Percentiles rank a stretch among this genome's conserved stretches.
Conservation (phyloP, 2,329 filamentous ascomycete genomes). For the Ceratocystis variospora region DNA sequence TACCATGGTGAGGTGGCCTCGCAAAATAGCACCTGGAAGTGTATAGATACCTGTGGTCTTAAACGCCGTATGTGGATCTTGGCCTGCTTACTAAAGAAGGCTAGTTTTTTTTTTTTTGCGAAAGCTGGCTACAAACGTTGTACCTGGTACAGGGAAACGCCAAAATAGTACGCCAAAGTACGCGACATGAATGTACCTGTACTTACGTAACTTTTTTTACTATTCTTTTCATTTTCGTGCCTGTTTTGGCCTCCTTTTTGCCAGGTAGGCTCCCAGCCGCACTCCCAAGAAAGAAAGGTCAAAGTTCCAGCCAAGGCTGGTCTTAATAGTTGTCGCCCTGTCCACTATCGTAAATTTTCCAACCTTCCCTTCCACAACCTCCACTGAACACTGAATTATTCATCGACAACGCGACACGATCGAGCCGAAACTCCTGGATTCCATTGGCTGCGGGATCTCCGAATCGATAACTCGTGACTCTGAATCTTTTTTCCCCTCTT, state of each 20-base stretch:
- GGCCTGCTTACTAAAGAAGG: background rate
- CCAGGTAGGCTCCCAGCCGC: constrained; percentile 18
- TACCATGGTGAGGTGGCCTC: background rate
- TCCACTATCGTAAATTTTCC: constrained; percentile 20
- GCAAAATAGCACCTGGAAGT: background rate
- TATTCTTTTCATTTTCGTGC: background rate
- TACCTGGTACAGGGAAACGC: constrained; percentile 13
- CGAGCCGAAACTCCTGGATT: constrained; percentile 17
- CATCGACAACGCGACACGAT: constrained; percentile 16
- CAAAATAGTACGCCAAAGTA: background rate
- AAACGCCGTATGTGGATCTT: background rate
- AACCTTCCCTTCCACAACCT: constrained; percentile 19
- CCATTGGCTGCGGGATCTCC: constrained; percentile 16
- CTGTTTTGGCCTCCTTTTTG: constrained; percentile 15
- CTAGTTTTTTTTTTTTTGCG: background rate
- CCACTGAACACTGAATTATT: constrained; percentile 8
- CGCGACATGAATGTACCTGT: constrained; percentile 11
- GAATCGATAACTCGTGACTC: constrained; percentile 15
- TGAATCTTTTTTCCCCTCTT: background rate
- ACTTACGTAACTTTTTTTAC: background rate
- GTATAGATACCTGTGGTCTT: background rate
- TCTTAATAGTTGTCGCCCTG: constrained; percentile 17
- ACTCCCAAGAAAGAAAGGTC: constrained; percentile 13
- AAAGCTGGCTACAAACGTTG: background rate
- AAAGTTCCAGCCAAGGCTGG: constrained; percentile 18